Evolutionary conservation across 1,139 yeast genomes (phyloP).

Genomic region (Pichia sp.): DNA sequence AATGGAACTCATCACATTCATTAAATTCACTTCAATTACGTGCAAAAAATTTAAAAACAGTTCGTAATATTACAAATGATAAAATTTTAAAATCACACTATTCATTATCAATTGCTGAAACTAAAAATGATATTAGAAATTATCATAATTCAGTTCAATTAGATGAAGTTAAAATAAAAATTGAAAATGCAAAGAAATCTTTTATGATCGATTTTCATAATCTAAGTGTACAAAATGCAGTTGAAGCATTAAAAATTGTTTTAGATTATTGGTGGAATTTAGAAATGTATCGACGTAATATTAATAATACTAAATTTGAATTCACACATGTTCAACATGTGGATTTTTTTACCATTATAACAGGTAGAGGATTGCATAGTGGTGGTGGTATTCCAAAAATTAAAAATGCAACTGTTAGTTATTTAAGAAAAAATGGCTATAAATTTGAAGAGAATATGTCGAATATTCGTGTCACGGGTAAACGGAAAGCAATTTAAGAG

Average conservation of each 20-base stretch:
- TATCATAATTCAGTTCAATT: not conserved
- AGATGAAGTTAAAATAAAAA: conserved; percentile 10
- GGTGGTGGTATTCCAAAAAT: conserved; percentile 44
- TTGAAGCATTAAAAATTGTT: conserved; percentile 31
- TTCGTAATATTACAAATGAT: conserved; percentile 3
- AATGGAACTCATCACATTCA: no score
- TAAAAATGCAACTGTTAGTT: conserved; percentile 35
- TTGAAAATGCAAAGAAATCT: conserved; percentile 13
- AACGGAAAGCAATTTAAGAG: conserved; percentile 11
- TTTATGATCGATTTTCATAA: conserved; percentile 49
- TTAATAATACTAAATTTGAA: conserved; percentile 34
- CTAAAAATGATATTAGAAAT: conserved; percentile 2
- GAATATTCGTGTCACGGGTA: conserved; percentile 42
- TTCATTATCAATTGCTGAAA: conserved; percentile 2
- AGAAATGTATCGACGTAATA: conserved; percentile 39
- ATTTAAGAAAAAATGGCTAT: conserved; percentile 34
- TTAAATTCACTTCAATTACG: conserved; percentile 1
- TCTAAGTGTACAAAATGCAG: conserved; percentile 40
- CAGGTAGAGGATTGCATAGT: conserved; percentile 65
- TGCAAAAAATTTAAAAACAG: conserved; percentile 1
- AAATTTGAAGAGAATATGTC: conserved; percentile 42
- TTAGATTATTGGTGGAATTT: conserved; percentile 50
- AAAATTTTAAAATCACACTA: conserved; percentile 8
- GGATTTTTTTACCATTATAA: conserved; percentile 39
- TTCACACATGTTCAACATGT: conserved; percentile 34